These are phyloP conservation scores for Cryptosporidium muris DNA, from an alignment of 169 alveolate genomes.

Conservation along the genomic window DNA sequence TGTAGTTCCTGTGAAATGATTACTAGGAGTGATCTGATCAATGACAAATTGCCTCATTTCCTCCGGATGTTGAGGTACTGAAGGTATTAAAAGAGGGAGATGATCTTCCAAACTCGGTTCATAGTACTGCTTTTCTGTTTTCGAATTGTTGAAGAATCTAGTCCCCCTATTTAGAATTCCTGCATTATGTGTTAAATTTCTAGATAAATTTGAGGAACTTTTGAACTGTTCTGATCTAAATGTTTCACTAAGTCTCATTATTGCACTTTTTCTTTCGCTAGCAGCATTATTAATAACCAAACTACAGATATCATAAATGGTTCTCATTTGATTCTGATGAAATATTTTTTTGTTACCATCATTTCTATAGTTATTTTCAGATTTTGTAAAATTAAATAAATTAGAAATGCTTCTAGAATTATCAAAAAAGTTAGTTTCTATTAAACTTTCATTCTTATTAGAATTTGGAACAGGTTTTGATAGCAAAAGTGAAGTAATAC, in stretches of 20 bases:
- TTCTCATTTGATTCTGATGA: constrained; percentile 3
- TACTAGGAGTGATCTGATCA: constrained; percentile 19
- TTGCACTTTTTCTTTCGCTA: background rate
- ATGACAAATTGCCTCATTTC: constrained; percentile 16
- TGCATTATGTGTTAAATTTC: background rate
- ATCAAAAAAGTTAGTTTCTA: background rate
- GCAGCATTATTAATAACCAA: background rate
- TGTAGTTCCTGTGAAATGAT: constrained; percentile 50
- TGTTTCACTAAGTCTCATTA: background rate
- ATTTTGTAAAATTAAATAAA: background rate
- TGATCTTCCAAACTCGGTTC: constrained; percentile 31
- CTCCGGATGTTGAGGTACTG: constrained; percentile 18
- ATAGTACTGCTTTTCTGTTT: background rate
- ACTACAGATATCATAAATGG: background rate
- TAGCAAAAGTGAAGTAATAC: constrained; percentile 1
- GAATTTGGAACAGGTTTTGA: constrained; percentile 6
- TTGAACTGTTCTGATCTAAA: background rate
- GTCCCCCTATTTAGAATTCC: background rate
- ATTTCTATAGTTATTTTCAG: background rate
- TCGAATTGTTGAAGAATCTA: background rate
- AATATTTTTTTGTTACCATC: background rate
- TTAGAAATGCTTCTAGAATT: background rate
- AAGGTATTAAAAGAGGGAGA: constrained; percentile 29
- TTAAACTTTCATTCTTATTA: background rate
- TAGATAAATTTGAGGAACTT: background rate